Conservation (phyloP, 257 asterid species). For the Solanum corneliomulleri region DNA sequence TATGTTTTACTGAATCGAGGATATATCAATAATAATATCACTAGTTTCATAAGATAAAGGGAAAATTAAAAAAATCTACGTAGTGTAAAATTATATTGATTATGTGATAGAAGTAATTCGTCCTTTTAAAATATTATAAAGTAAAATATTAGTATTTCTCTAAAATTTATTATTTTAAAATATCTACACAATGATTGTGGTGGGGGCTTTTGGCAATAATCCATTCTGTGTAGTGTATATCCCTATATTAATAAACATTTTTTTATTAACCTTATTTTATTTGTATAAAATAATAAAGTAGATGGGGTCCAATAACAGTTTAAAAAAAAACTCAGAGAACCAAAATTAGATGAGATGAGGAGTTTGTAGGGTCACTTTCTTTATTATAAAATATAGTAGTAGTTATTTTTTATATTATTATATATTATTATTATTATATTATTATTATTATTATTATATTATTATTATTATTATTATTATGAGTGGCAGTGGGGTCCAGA, state of each 20-base stretch:
- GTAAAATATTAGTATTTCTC: background rate
- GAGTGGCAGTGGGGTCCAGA: slow-evolving; percentile 33
- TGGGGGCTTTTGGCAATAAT: background rate
- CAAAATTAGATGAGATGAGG: slow-evolving; percentile 1
- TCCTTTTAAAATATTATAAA: background rate
- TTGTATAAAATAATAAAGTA: background rate
- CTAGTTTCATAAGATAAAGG: background rate
- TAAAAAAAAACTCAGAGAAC: slow-evolving; percentile 6
- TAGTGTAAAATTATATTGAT: background rate
- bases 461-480: background rate
- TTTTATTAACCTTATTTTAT: background rate
- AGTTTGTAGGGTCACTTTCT: slow-evolving; percentile 38
- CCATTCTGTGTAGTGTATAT: background rate
- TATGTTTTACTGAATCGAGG: background rate
- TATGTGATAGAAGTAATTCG: background rate
- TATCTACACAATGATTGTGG: background rate
- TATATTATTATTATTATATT: background rate
- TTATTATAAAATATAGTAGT: background rate
- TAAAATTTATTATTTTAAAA: background rate
- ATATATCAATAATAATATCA: background rate
- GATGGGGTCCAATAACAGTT: slow-evolving; percentile 10
- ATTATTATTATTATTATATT: background rate
- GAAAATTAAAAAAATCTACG: fast-evolving
- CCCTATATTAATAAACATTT: background rate
- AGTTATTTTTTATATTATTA: slow-evolving; percentile 1